Percentiles rank a stretch among this genome's conserved stretches.
Evolutionary conservation across 495 filamentous ascomycete species (phyloP).

Genomic region (Aspergillus steynii): DNA sequence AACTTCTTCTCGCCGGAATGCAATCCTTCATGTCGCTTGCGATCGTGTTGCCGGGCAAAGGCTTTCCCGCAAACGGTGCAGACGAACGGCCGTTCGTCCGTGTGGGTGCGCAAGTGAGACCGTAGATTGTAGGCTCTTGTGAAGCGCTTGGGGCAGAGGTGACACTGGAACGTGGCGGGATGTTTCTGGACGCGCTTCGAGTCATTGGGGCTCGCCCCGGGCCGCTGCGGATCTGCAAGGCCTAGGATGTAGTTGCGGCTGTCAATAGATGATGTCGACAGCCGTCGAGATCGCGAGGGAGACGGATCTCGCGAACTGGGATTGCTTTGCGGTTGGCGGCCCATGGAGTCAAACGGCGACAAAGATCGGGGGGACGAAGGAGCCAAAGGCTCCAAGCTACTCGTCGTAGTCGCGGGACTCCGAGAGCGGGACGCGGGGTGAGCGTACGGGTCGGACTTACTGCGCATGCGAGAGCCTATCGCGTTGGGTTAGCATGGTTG

Average conservation of each 20-base stretch:
- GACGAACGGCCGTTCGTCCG: slow-evolving; percentile 91
- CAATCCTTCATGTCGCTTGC: slow-evolving; percentile 87
- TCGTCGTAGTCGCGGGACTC: slow-evolving; percentile 44
- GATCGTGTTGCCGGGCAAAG: slow-evolving; percentile 90
- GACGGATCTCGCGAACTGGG: slow-evolving; percentile 58
- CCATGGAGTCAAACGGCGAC: slow-evolving; percentile 58
- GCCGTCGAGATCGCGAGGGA: slow-evolving; percentile 66
- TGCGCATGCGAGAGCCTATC: slow-evolving; percentile 59
- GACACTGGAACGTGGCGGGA: slow-evolving; percentile 88
- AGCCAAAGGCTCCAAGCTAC: slow-evolving; percentile 46
- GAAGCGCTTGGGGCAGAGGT: slow-evolving; percentile 81
- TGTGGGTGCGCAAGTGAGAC: slow-evolving; percentile 90
- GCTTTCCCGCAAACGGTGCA: slow-evolving; percentile 96
- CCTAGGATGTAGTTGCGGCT: slow-evolving; percentile 92
- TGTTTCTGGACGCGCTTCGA: slow-evolving; percentile 89
- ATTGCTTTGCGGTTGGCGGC: slow-evolving; percentile 39
- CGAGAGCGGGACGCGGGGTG: slow-evolving; percentile 45
- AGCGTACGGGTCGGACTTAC: slow-evolving; percentile 73
- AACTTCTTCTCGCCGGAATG: slow-evolving; percentile 97
- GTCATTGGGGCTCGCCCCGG: slow-evolving; percentile 60
- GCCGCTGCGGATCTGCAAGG: slow-evolving; percentile 83
- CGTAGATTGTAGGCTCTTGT: slow-evolving; percentile 88
- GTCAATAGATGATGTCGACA: slow-evolving; percentile 80
- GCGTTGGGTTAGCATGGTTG: slow-evolving; percentile 17
- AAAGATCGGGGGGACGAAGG: slow-evolving; percentile 60